Percentiles rank a stretch among this genome's conserved stretches.
Evolutionary conservation across 192 early-diverging fungal species (phyloP).

Genomic region (Gaertneriomyces sp.): DNA sequence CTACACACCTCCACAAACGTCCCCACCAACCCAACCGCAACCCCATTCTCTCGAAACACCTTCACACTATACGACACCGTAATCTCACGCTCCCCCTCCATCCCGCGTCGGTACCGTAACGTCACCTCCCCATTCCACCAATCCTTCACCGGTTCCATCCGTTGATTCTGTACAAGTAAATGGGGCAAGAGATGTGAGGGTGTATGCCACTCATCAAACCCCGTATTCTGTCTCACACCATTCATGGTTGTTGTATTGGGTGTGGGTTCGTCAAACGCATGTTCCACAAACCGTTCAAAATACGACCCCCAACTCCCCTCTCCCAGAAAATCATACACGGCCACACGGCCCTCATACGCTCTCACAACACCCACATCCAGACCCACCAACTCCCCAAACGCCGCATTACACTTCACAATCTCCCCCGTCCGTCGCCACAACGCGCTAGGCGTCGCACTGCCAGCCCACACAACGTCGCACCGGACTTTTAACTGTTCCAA

Average conservation of each 20-base stretch:
- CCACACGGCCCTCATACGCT: slow-evolving; percentile 53
- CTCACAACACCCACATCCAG: slow-evolving; percentile 68
- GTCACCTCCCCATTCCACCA: slow-evolving; percentile 2
- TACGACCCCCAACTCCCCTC: slow-evolving; percentile 40
- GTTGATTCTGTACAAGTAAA: slow-evolving; percentile 11
- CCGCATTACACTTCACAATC: slow-evolving; percentile 86
- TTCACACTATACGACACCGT: no score
- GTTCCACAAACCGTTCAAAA: slow-evolving; percentile 44
- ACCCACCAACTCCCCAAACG: slow-evolving; percentile 74
- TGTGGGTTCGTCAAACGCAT: slow-evolving; percentile 33
- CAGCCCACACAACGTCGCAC: slow-evolving; percentile 83
- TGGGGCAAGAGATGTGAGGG: no score
- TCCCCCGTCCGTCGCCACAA: slow-evolving; percentile 92
- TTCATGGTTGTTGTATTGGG: no score
- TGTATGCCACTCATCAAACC: background rate
- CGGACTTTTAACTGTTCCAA: slow-evolving; percentile 85
- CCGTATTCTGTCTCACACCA: no score
- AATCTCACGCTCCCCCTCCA: no score
- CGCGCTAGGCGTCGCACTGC: slow-evolving; percentile 85
- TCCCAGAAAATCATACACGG: slow-evolving; percentile 37
- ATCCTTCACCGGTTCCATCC: slow-evolving; percentile 33
- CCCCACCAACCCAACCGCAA: no score
- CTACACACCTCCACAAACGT: no score
- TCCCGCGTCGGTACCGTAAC: background rate
- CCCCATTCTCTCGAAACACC: no score